A percentile compares a stretch with the other conserved stretches of the same genome.
phyloP scores from a whole-genome alignment of 192 early-diverging fungal species.

The Chytriomyces sp. region DNA sequence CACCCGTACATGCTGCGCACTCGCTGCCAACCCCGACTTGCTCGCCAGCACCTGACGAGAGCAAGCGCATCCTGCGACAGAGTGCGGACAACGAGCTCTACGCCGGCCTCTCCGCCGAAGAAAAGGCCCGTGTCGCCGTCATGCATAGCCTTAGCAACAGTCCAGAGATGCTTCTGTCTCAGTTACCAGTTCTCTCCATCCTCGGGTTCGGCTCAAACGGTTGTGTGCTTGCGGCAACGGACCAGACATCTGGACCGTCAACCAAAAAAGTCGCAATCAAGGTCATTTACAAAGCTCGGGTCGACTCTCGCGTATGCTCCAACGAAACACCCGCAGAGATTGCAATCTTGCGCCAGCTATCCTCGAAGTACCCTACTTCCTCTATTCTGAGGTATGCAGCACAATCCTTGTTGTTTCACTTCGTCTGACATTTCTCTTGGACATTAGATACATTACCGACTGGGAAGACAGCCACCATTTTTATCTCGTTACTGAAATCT shows the following conservation, averaged over 20 bases:
- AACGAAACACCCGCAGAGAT: conserved; percentile 10
- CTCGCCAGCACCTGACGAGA: too few species aligned
- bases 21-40: too few species aligned
- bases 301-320: not conserved
- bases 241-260: not conserved
- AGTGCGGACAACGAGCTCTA: too few species aligned
- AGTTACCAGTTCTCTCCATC: not conserved
- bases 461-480: conserved; percentile 23
- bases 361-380: not conserved
- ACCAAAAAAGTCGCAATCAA: conserved; percentile 19
- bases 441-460: not conserved
- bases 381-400: not conserved
- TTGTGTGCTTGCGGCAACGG: conserved; percentile 20
- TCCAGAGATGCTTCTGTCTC: not conserved
- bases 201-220: conserved; percentile 35
- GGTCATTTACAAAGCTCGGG: conserved; percentile 24
- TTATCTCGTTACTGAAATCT: conserved; percentile 30
- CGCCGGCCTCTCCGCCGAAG: not conserved
- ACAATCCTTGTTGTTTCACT: not conserved
- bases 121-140: conserved; percentile 14
- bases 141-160: not conserved
- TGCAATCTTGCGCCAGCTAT: not conserved
- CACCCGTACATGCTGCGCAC: too few species aligned
- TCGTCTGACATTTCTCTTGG: conserved; percentile 4
- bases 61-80: too few species aligned